Evolutionary conservation across 192 early-diverging fungal genomes (phyloP), one percentile per base, ranked within the genome.

Genomic region (Coemansia sp.): DNA sequence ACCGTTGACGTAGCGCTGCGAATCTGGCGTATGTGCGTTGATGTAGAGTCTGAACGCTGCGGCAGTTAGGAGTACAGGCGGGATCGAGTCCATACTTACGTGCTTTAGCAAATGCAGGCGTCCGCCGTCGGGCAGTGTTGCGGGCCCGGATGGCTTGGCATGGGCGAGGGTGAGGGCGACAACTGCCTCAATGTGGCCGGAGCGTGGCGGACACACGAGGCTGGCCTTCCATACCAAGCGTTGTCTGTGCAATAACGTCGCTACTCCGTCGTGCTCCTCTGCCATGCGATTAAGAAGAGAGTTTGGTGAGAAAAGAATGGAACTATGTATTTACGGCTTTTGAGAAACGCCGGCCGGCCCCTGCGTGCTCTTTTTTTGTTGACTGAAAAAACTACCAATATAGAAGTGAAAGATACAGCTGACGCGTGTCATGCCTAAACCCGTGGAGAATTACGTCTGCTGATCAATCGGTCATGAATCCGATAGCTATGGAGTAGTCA

Each of bases 1-100:
- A 1, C 81, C 81, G 42, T 83, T 78, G 4, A 78, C 44, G 33
- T 72, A 73, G 4, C 62, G 50, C 13, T 45, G 75, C 21, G 81
- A 74, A 13, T 50, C 44, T 29, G 29, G 37, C 14, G 24, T 41
- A 17, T 35, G 42, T 11, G 79, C 41, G 69, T 73, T 72, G 24
- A 83, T 60, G 39, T 59, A 69, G 37, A 83, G 62, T 0, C 11
- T 19, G 24, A 78, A 74, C 31, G 35, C 53, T 6, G 61, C 59
- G 34, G 59, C 29, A 0, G 68, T 51, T 24, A 78, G 50, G 35
- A 83, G 62, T 27, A 63, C 59, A 3, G 73, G 51, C 11, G 81
- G 75, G 21, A 83, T 67, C 11, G 75, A 59, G 27, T 40, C 57
- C 33, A 83, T 19, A 2, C 34, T 9, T 1, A 77, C 48, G 11